Evolutionary conservation across 306 rosid species (phyloP).

Genomic region (Ceratonia siliqua): DNA sequence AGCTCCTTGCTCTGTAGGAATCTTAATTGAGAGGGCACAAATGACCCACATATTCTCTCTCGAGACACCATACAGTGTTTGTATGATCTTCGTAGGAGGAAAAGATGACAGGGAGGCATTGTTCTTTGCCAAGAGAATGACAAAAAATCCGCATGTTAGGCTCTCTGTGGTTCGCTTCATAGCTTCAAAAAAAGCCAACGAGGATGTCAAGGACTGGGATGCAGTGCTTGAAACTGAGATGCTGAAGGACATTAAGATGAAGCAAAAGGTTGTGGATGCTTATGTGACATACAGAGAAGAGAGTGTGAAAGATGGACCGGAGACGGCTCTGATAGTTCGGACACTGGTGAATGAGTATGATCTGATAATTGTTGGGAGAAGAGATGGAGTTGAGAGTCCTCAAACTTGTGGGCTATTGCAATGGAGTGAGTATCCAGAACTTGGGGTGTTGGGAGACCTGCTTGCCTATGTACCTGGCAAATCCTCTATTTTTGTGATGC

Average conservation of each 20-base stretch:
- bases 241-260: slow-evolving; percentile 30
- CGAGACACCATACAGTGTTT: slow-evolving; percentile 33
- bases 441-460: slow-evolving; percentile 66
- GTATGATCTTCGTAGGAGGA: slow-evolving; percentile 70
- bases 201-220: not conserved
- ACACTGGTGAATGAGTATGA: slow-evolving; percentile 42
- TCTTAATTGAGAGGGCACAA: slow-evolving; percentile 49
- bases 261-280: not conserved
- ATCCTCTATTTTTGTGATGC: slow-evolving; percentile 59
- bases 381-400: slow-evolving; percentile 36
- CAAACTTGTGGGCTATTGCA: slow-evolving; percentile 57
- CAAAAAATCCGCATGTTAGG: slow-evolving; percentile 35
- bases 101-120: slow-evolving; percentile 72
- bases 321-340: slow-evolving; percentile 43
- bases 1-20: slow-evolving; percentile 75
- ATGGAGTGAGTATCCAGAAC: slow-evolving; percentile 77
- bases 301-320: slow-evolving; percentile 46
- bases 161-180: slow-evolving; percentile 43
- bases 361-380: slow-evolving; percentile 63
- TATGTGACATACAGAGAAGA: slow-evolving; percentile 40
- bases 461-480: slow-evolving; percentile 48
- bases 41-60: slow-evolving; percentile 31
- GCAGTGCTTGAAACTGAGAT: slow-evolving; percentile 31
- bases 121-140: slow-evolving; percentile 47
- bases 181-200: not conserved